These are phyloP conservation scores for Plasmodium falciparum DNA, from an alignment of 169 alveolate species.

Conservation along the genomic window DNA sequence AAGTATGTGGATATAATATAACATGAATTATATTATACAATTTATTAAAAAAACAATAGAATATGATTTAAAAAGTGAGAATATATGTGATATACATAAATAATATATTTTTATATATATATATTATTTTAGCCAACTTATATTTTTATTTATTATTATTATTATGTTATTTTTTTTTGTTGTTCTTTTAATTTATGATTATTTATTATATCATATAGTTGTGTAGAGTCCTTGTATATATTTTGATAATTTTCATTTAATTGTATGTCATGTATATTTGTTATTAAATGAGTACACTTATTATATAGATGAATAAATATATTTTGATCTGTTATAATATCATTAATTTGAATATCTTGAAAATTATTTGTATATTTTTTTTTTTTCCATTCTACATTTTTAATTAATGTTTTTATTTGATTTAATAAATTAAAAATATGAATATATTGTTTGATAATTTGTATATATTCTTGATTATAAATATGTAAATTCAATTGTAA, in stretches of 20 bases:
- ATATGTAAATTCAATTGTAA: conserved; percentile 22
- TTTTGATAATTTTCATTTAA: conserved; percentile 58
- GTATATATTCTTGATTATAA: conserved; percentile 31
- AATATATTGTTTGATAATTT: conserved; percentile 27
- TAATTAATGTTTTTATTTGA: conserved; percentile 25
- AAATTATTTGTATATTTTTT: conserved; percentile 18
- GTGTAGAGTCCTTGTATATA: conserved; percentile 33
- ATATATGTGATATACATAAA: too few species aligned
- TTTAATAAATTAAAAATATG: conserved; percentile 22
- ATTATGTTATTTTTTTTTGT: too few species aligned
- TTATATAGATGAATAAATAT: conserved; percentile 24
- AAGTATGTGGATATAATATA: too few species aligned
- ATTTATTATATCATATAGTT: conserved; percentile 11
- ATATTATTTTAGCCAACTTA: too few species aligned
- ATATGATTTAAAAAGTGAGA: too few species aligned
- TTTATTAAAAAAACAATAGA: neutral
- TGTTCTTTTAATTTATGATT: neutral
- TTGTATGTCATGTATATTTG: conserved; percentile 19
- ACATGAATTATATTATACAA: neutral
- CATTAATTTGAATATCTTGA: conserved; percentile 16
- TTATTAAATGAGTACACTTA: conserved; percentile 18
- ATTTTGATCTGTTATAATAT: conserved; percentile 27
- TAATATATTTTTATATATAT: too few species aligned
- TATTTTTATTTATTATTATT: too few species aligned
- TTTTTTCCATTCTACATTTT: conserved; percentile 3